Evolutionary conservation across 495 filamentous ascomycete species (phyloP).

Genomic region (Aspergillus incahuasiensis): DNA sequence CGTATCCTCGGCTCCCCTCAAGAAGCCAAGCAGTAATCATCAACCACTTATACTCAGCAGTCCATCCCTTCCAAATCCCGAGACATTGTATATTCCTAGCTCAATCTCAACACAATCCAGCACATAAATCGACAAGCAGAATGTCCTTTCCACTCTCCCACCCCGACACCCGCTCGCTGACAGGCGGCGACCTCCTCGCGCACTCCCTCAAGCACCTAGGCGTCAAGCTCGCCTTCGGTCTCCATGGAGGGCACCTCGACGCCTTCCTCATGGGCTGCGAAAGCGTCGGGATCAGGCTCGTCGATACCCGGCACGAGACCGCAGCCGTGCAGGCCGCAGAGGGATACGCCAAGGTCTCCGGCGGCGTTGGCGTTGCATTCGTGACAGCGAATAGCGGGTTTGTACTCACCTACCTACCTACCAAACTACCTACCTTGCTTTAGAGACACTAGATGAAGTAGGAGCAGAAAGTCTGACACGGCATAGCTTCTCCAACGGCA

Average conservation of each 20-base stretch:
- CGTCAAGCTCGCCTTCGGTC: conserved; percentile 27
- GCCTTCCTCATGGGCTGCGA: conserved; percentile 31
- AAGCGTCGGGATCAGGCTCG: conserved; percentile 20
- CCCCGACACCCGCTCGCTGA: conserved; percentile 22
- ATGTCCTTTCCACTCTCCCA: conserved; percentile 27
- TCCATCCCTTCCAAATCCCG: not conserved
- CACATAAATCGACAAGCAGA: conserved; percentile 23
- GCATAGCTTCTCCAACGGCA: conserved; percentile 30
- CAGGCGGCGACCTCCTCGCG: conserved; percentile 27
- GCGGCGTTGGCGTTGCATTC: conserved; percentile 25
- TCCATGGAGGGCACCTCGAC: conserved; percentile 31
- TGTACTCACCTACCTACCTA: not conserved
- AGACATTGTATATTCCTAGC: too few species aligned
- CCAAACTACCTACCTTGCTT: too few species aligned
- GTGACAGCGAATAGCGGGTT: conserved; percentile 31
- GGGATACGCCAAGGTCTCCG: conserved; percentile 22
- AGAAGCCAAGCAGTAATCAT: not conserved
- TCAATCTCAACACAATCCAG: not conserved
- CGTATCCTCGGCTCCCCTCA: not conserved
- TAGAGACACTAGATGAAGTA: too few species aligned
- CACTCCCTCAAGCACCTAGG: conserved; percentile 25
- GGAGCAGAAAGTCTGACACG: too few species aligned
- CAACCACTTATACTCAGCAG: not conserved
- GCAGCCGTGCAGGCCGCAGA: conserved; percentile 29
- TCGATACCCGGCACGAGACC: conserved; percentile 30